Evolutionary conservation across 768 basidiomycete species (phyloP).

Genomic region (Psilocybe cubensis): DNA sequence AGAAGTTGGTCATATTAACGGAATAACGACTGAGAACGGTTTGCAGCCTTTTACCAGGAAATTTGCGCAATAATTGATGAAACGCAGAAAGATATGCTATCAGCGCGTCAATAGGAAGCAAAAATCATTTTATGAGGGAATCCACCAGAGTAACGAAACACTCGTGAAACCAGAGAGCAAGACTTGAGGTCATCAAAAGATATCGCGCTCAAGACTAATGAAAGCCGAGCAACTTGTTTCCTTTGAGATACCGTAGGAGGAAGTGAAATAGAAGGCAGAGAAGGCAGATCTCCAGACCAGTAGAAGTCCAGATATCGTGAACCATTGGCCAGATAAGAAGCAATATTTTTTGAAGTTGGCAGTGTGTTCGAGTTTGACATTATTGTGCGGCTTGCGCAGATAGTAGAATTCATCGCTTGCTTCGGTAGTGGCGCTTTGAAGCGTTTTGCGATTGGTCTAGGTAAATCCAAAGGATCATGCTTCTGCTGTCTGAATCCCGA

Average conservation of each 20-base stretch:
- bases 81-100: slow-evolving; percentile 68
- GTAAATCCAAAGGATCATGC: too few relatives aligned
- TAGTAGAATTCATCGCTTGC: not conserved
- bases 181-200: slow-evolving; percentile 42
- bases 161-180: slow-evolving; percentile 55
- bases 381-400: too few relatives aligned
- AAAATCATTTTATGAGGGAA: slow-evolving; percentile 2
- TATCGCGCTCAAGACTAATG: slow-evolving; percentile 57
- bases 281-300: slow-evolving; percentile 41
- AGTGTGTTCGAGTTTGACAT: too few relatives aligned
- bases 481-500: not conserved
- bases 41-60: slow-evolving; percentile 52
- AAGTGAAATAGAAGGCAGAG: slow-evolving; percentile 47
- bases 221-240: slow-evolving; percentile 53
- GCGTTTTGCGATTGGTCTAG: not conserved
- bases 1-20: slow-evolving; percentile 59
- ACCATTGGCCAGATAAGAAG: not conserved
- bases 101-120: not conserved
- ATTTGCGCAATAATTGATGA: slow-evolving; percentile 47
- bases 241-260: slow-evolving; percentile 65
- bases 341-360: not conserved
- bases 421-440: slow-evolving; percentile 3
- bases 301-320: slow-evolving; percentile 15
- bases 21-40: slow-evolving; percentile 40
- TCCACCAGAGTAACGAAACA: slow-evolving; percentile 17